Conservation (phyloP, 176 grass and related monocot genomes). For the Guadua angustifolia region DNA sequence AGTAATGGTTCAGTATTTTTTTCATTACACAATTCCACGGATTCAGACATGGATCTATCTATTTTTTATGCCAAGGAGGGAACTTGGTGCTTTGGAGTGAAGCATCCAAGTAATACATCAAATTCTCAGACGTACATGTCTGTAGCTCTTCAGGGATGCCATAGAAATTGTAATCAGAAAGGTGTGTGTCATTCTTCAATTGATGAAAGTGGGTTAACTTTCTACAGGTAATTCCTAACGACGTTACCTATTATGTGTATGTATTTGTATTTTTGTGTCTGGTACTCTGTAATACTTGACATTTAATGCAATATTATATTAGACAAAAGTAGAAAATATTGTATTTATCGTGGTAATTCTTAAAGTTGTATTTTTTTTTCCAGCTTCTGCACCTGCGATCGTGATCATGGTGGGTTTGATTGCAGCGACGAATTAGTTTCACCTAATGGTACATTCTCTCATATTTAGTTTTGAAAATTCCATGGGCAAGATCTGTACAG, state of each 20-base stretch:
- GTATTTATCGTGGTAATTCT: conserved; percentile 5
- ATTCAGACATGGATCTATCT: conserved; percentile 76
- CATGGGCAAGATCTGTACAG: background rate
- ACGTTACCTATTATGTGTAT: conserved; percentile 11
- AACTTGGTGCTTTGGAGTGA: conserved; percentile 83
- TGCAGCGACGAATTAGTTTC: conserved; percentile 88
- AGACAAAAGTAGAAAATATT: conserved; percentile 14
- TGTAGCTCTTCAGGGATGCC: conserved; percentile 84
- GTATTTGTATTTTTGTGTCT: background rate
- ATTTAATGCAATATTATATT: conserved; percentile 11
- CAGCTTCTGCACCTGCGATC: conserved; percentile 90
- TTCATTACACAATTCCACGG: conserved; percentile 62
- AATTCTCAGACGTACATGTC: conserved; percentile 67
- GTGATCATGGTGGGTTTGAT: conserved; percentile 98
- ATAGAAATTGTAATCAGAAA: conserved; percentile 78
- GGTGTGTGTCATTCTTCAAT: conserved; percentile 73
- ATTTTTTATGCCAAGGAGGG: conserved; percentile 96
- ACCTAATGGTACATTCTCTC: conserved; percentile 64
- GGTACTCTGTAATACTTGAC: background rate
- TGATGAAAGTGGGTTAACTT: conserved; percentile 90
- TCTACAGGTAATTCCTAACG: conserved; percentile 74
- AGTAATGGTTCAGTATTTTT: conserved; percentile 64
- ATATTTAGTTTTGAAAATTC: conserved; percentile 34
- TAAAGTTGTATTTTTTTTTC: conserved; percentile 34
- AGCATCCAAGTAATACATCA: conserved; percentile 65